phyloP scores from a whole-genome alignment of 257 asterid genomes.

The Fraxinus anomala region DNA sequence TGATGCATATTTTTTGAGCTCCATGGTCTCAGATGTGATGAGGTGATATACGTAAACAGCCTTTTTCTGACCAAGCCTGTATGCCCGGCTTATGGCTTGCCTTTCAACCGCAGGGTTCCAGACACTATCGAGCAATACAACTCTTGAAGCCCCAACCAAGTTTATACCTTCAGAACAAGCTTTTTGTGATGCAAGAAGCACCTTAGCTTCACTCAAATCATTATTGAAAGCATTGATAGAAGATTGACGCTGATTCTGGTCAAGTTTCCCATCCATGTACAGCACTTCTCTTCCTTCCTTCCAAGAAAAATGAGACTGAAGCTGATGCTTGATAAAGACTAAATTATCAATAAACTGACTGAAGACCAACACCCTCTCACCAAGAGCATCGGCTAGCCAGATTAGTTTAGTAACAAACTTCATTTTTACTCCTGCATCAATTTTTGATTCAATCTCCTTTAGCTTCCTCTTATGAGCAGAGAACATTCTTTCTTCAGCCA shows the following conservation, averaged over 20 bases:
- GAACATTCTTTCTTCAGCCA: conserved; percentile 16
- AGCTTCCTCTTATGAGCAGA: conserved; percentile 7
- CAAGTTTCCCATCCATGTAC: conserved; percentile 51
- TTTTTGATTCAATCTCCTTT: conserved; percentile 24
- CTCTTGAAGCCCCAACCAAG: conserved; percentile 59
- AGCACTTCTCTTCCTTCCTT: conserved; percentile 46
- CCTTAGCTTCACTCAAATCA: conserved; percentile 45
- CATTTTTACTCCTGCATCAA: conserved; percentile 57
- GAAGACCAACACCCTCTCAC: conserved; percentile 69
- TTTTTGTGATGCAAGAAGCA: conserved; percentile 54
- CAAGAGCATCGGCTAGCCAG: conserved; percentile 36
- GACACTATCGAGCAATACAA: conserved; percentile 53
- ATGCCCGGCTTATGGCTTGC: conserved; percentile 66
- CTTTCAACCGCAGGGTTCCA: conserved; percentile 70
- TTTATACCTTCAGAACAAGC: conserved; percentile 70
- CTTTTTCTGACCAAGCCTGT: conserved; percentile 56
- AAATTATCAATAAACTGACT: conserved; percentile 51
- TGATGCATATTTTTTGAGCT: conserved; percentile 34
- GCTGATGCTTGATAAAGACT: conserved; percentile 36
- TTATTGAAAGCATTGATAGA: conserved; percentile 49
- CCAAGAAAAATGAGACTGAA: conserved; percentile 40
- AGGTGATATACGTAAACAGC: conserved; percentile 54
- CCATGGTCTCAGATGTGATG: conserved; percentile 46
- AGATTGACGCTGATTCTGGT: conserved; percentile 40
- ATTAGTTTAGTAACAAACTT: conserved; percentile 54